A percentile compares a stretch with the other conserved stretches of the same genome.
Conservation (phyloP, 257 asterid species). For the Ophiorrhiza pumila region DNA sequence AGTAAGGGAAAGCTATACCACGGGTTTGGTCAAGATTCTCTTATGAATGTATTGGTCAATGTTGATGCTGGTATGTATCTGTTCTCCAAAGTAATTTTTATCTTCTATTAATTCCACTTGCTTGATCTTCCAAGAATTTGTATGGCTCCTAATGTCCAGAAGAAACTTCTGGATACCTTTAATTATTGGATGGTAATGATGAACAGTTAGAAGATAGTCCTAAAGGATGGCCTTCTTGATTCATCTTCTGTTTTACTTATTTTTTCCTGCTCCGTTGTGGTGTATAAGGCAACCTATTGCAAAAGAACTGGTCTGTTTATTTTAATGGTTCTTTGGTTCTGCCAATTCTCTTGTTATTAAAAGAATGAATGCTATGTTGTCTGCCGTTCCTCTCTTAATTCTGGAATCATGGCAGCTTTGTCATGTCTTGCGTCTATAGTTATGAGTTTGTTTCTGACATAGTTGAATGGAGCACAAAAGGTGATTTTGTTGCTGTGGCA, state of each 20-base stretch:
- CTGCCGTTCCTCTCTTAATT: background rate
- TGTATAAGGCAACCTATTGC: background rate
- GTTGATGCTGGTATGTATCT: constrained; percentile 72
- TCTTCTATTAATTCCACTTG: background rate
- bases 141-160: background rate
- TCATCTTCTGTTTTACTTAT: background rate
- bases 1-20: constrained; percentile 56
- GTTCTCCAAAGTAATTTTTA: background rate
- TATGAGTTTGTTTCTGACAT: constrained; percentile 29
- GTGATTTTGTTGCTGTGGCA: constrained; percentile 64
- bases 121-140: background rate
- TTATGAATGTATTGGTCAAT: constrained; percentile 43
- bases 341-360: background rate
- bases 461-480: constrained; percentile 86
- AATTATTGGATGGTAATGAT: background rate
- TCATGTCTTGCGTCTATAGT: constrained; percentile 5
- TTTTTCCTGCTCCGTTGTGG: background rate
- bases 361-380: background rate
- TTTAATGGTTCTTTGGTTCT: background rate
- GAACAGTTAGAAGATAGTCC: background rate
- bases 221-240: background rate
- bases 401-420: background rate
- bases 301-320: background rate
- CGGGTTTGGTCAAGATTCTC: constrained; percentile 70
- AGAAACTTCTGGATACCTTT: constrained; percentile 1